Base-by-base conservation (phyloP, 306 rosid genomes). In the Trichosanthes cucumerina region DNA sequence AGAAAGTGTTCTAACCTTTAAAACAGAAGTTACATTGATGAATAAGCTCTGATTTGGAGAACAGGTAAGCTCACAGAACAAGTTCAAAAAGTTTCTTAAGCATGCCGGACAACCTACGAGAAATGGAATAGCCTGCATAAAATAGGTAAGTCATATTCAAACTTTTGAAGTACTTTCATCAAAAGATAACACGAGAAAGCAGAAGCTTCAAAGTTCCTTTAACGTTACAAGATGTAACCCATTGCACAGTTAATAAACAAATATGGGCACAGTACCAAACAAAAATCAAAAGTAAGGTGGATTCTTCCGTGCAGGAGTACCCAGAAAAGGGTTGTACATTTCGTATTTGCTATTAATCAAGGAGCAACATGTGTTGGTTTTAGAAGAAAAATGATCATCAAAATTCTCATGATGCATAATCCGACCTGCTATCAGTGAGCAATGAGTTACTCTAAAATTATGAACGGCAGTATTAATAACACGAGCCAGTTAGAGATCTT, bases 71-170 rank as follows among this genome's bases (percentile, higher is more conserved):
- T 95, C 99, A 81, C 99, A 95, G 87, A 95, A 95, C 78, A 95
- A 81, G 85, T 95, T 95, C 87, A 95, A 84, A 87, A 95, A 92
- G 86, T 95, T 95, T 85, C 99, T 89, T 82, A 95, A 88, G 91
- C 99, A 95, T 62, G 99, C 93, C 44, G 99, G 99, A 86, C 99
- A 95, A 78, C 99, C 97, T 77, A 95, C 99, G 77, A 95, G 97
- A 77, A 95, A 86, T 69, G 99, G 99, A 83, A 95, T 92, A 28
- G 96, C 99, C 99, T 95, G 97, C 91, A 79, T 85, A 81, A 76
- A 71, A 78, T 69, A 56, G 79, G 59, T 7, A 24, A 34, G 49
- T 75, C 69, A 64, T 72, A 60, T 74, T 31, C 38, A 73, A 49
- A 50, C 28, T 7, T 12, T 64, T 23, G 21, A 73, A 28, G 78